Evolutionary conservation across 352 stramenopile species (phyloP).

Genomic region (Phytophthora vignae): DNA sequence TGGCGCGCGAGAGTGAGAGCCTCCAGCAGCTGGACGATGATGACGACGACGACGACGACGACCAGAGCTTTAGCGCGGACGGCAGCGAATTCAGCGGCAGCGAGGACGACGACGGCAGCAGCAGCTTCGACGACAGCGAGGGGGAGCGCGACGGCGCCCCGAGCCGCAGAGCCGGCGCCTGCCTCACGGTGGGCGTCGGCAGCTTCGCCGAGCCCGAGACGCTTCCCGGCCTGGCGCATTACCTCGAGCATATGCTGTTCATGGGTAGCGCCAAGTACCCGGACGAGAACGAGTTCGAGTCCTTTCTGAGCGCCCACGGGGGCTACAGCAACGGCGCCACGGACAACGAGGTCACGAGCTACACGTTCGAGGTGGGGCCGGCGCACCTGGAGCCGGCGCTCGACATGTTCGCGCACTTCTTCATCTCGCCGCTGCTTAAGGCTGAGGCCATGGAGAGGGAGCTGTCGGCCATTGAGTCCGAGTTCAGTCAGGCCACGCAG

Average conservation of each 20-base stretch:
- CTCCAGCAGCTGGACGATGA: slow-evolving; percentile 4
- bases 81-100: slow-evolving; percentile 46
- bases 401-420: slow-evolving; percentile 96
- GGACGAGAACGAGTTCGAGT: slow-evolving; percentile 94
- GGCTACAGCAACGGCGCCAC: slow-evolving; percentile 94
- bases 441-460: slow-evolving; percentile 83
- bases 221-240: slow-evolving; percentile 90
- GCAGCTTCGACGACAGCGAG: slow-evolving; percentile 53
- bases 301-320: slow-evolving; percentile 89
- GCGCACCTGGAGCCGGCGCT: slow-evolving; percentile 71
- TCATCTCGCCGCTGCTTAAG: slow-evolving; percentile 91
- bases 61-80: slow-evolving; percentile 10
- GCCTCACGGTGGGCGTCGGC: slow-evolving; percentile 73
- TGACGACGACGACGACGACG: slow-evolving; percentile 18
- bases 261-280: slow-evolving; percentile 95
- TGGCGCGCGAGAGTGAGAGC: slow-evolving; percentile 41
- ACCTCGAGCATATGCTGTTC: slow-evolving; percentile 97
- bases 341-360: slow-evolving; percentile 93
- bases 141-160: slow-evolving; percentile 31
- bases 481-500: slow-evolving; percentile 86
- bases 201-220: slow-evolving; percentile 76
- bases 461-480: slow-evolving; percentile 87
- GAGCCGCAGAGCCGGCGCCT: slow-evolving; percentile 61
- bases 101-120: slow-evolving; percentile 40
- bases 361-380: slow-evolving; percentile 93